Conservation (phyloP, 2,329 filamentous ascomycete species). For the Lasiodiplodia hormozganensis region DNA sequence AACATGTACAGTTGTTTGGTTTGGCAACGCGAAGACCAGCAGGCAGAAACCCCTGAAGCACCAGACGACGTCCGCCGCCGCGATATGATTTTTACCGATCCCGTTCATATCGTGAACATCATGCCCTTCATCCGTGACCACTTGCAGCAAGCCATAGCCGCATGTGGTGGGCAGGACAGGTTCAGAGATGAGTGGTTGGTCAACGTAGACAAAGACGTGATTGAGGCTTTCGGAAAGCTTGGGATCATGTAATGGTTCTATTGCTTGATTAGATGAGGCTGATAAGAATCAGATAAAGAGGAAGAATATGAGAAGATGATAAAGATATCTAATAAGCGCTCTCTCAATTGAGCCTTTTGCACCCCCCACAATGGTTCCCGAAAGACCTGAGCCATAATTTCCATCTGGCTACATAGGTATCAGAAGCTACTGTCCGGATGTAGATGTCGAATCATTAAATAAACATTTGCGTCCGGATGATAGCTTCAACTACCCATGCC, state of each 20-base stretch:
- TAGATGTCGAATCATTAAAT: too few species aligned
- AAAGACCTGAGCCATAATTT: too few species aligned
- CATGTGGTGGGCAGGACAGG: conserved; percentile 67
- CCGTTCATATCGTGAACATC: conserved; percentile 70
- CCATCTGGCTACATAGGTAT: too few species aligned
- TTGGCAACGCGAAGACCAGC: conserved; percentile 44
- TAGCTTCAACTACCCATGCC: too few species aligned
- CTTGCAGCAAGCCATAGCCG: conserved; percentile 64
- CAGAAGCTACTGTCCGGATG: too few species aligned
- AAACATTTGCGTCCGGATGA: too few species aligned
- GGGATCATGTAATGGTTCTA: conserved; percentile 41
- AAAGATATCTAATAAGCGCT: not conserved
- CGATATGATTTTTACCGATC: conserved; percentile 65
- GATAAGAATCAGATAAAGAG: not conserved
- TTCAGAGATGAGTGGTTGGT: conserved; percentile 73
- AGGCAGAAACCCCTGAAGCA: conserved; percentile 44
- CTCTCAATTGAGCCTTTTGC: not conserved
- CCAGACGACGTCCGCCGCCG: conserved; percentile 56
- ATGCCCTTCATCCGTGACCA: conserved; percentile 69
- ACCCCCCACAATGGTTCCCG: too few species aligned
- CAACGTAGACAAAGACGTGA: conserved; percentile 77
- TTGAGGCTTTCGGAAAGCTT: conserved; percentile 64
- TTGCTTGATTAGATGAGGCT: not conserved
- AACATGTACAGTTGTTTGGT: conserved; percentile 47
- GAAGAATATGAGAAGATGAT: not conserved